Percentiles rank a stretch among this genome's conserved stretches.
Evolutionary conservation across 176 grass and related monocot species (phyloP).

Genomic region (Themeda triandra): DNA sequence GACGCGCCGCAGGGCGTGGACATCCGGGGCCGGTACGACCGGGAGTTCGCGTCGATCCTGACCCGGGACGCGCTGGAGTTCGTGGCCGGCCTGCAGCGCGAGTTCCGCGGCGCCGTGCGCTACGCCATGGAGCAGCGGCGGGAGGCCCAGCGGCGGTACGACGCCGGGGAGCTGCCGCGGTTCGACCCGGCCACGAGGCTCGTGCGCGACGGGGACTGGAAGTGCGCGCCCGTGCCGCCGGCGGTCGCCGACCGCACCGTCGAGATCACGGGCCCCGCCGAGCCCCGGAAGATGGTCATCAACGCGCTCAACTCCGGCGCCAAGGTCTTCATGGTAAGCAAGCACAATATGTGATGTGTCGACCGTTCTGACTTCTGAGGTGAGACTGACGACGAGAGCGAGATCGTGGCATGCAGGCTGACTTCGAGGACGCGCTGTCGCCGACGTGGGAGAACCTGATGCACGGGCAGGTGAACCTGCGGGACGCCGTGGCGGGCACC

Average conservation of each 20-base stretch:
- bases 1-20: constrained; percentile 85
- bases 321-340: constrained; percentile 84
- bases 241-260: constrained; percentile 74
- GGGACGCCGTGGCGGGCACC: constrained; percentile 68
- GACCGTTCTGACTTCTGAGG: too few relatives aligned
- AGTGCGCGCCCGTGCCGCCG: constrained; percentile 61
- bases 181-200: constrained; percentile 71
- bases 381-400: background rate
- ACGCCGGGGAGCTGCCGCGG: constrained; percentile 58
- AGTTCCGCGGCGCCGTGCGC: constrained; percentile 73
- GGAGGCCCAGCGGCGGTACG: constrained; percentile 62
- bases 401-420: constrained; percentile 42
- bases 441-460: constrained; percentile 99
- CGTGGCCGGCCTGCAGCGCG: constrained; percentile 61
- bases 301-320: constrained; percentile 95
- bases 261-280: constrained; percentile 85
- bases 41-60: constrained; percentile 62
- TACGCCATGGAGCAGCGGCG: constrained; percentile 69
- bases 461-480: constrained; percentile 82
- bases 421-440: constrained; percentile 93
- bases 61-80: constrained; percentile 71
- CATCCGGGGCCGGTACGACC: constrained; percentile 69
- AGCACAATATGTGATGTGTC: too few relatives aligned
- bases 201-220: constrained; percentile 60
- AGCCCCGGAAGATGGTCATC: constrained; percentile 88